Conservation (phyloP, 257 asterid species). For the Echites panduratus region DNA sequence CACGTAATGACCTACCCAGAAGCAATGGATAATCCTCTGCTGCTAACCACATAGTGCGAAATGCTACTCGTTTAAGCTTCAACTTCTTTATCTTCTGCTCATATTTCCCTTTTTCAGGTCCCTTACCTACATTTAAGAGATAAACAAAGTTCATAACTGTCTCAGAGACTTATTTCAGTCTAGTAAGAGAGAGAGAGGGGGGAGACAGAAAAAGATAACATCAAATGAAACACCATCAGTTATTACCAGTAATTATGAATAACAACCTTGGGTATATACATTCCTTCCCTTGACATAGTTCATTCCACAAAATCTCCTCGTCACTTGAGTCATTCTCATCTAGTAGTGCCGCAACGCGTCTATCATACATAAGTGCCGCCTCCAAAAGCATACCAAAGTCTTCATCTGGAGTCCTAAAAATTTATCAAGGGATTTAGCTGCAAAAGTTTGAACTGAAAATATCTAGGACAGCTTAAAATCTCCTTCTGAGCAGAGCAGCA, state of each 20-base stretch:
- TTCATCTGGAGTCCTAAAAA: constrained; percentile 91
- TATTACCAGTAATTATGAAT: constrained; percentile 87
- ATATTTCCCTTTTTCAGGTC: constrained; percentile 95
- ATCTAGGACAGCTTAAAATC: background rate
- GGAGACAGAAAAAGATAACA: background rate
- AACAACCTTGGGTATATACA: constrained; percentile 71
- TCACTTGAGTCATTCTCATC: constrained; percentile 64
- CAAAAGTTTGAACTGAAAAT: background rate
- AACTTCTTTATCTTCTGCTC: constrained; percentile 75
- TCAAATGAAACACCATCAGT: constrained; percentile 8
- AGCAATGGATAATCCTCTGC: constrained; percentile 96
- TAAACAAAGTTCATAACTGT: background rate
- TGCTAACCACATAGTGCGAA: constrained; percentile 93
- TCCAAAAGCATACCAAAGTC: constrained; percentile 86
- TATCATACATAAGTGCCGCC: constrained; percentile 95
- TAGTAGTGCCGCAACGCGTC: constrained; percentile 77
- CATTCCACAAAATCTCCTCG: constrained; percentile 66
- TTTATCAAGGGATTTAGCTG: background rate
- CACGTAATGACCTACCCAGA: constrained; percentile 58
- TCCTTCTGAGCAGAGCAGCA: background rate
- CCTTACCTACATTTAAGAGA: constrained; percentile 56
- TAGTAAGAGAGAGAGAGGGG: background rate
- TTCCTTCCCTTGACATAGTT: constrained; percentile 49
- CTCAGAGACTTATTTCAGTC: constrained; percentile 4
- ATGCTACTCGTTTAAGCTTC: constrained; percentile 82